Percentiles rank a stretch among this genome's conserved stretches.
Evolutionary conservation across 495 filamentous ascomycete genomes (phyloP).

Genomic region (Xylaria telfairii): DNA sequence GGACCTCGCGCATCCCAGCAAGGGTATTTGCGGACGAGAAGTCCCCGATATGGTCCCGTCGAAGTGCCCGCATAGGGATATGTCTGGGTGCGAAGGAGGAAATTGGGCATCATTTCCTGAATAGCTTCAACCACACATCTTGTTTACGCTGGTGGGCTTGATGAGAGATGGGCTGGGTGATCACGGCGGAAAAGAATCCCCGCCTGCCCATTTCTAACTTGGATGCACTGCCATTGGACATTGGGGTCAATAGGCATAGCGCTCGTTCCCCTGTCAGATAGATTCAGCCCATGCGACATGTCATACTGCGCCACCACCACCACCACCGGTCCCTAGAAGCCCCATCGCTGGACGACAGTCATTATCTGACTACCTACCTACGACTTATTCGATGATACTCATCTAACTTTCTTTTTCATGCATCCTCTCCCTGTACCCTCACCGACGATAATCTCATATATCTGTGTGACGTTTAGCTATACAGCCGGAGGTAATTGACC

Average conservation of each 20-base stretch:
- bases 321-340: not conserved
- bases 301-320: conserved; percentile 9
- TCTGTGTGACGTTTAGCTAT: not conserved
- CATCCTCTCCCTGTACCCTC: not conserved
- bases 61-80: conserved; percentile 20
- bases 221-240: not conserved
- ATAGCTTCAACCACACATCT: not conserved
- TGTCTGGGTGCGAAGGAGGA: conserved; percentile 14
- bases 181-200: not conserved
- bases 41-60: conserved; percentile 21
- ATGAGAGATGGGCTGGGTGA: not conserved
- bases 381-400: not conserved
- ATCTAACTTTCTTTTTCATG: not conserved
- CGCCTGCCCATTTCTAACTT: not conserved
- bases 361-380: not conserved
- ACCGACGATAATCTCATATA: not conserved
- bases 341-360: no score
- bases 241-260: not conserved
- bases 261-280: no score
- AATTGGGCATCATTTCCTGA: conserved; percentile 1
- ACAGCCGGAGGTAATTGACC: not conserved
- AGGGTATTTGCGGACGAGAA: conserved; percentile 19
- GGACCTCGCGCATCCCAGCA: conserved; percentile 21
- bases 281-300: not conserved
- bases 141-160: not conserved